Base-by-base conservation (phyloP, 2,329 filamentous ascomycete genomes). In the Curvularia sp. region DNA sequence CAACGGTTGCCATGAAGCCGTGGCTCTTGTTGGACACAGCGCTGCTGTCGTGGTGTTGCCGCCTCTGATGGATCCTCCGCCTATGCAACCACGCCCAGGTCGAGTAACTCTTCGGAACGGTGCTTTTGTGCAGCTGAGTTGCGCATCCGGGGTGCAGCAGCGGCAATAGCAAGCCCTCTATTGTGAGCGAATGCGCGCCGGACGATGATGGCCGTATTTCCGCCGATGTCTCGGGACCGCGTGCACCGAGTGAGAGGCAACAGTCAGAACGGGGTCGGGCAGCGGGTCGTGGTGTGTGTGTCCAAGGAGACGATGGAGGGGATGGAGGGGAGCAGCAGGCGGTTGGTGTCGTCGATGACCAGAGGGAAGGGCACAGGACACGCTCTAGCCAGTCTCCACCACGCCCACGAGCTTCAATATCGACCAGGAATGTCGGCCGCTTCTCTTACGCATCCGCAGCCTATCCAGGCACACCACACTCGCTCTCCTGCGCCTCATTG, bases 1-100 rank as follows among this genome's bases (percentile, higher is more conserved):
- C 73, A 28, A 75, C 70, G 52, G 75, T 69, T 57, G 74, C 74
- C 74, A 77, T 77, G 53, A 65, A 65, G 49, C 56, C 58, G 66
- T 64, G 67, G 57, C 54, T 18, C 15, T 15, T 63, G 57, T 54
- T 53, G 18, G 57, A 47, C 43, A 57, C 56, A 57, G 61, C 53
- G 65, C 66, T 49, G 18, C 12, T 27, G 41, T 36, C 43, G 34
- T 49, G 32, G 42, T 53, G 57, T 58, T 68, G 59, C 64, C 61
- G 62, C 60, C 58, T 56, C 50, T 49, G 49, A 47, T 30, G 42
- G 53, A 50, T 58, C 41, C 50, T 52, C 56, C 19, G 4, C 57
- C 57, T 51, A 46, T 57, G 34, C 59, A 49, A 36, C 49, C 42
- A 47, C 21, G 52, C 47, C 46, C 36, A 49, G 21, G 43, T 49